A percentile compares a stretch with the other conserved stretches of the same genome.
Conservation (phyloP, 352 stramenopile species). For the Blastocystis sp. region DNA sequence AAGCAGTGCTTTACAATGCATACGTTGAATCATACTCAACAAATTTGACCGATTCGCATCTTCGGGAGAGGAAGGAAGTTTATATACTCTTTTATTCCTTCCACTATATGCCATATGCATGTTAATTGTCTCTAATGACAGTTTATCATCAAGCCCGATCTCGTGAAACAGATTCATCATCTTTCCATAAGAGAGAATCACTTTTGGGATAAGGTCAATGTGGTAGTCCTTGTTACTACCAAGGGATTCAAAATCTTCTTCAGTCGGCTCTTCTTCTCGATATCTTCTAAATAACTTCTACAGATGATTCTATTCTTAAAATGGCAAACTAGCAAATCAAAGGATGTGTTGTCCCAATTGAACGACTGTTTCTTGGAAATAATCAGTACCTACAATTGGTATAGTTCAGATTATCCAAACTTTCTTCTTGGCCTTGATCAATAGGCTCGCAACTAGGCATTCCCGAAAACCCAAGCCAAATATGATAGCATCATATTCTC, state of each 20-base stretch:
- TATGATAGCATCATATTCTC: conserved; percentile 98
- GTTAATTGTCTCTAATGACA: not conserved
- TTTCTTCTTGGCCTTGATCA: conserved; percentile 84
- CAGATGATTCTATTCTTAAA: conserved; percentile 70
- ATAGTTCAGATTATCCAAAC: conserved; percentile 96
- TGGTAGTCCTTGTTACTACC: conserved; percentile 97
- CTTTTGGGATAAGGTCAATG: conserved; percentile 98
- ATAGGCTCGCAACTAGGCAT: conserved; percentile 90
- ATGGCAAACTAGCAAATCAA: conserved; percentile 26
- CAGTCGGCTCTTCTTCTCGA: conserved; percentile 67
- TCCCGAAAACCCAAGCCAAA: conserved; percentile 97
- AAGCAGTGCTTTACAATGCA: conserved; percentile 93
- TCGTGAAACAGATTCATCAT: conserved; percentile 14
- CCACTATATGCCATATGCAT: conserved; percentile 70
- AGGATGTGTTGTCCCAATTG: conserved; percentile 35
- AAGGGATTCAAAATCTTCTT: conserved; percentile 73
- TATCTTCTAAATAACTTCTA: conserved; percentile 74
- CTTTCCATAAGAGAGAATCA: conserved; percentile 95
- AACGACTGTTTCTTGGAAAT: conserved; percentile 69
- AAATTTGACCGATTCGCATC: conserved; percentile 89
- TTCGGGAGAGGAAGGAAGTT: conserved; percentile 89
- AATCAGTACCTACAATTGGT: conserved; percentile 89
- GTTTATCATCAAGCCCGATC: not conserved
- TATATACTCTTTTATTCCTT: conserved; percentile 98
- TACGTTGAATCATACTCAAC: conserved; percentile 98